A percentile compares a stretch with the other conserved stretches of the same genome.
These are phyloP conservation scores for Cryptosporidium viatorum DNA, from an alignment of 169 alveolate genomes.

Conservation along the genomic window DNA sequence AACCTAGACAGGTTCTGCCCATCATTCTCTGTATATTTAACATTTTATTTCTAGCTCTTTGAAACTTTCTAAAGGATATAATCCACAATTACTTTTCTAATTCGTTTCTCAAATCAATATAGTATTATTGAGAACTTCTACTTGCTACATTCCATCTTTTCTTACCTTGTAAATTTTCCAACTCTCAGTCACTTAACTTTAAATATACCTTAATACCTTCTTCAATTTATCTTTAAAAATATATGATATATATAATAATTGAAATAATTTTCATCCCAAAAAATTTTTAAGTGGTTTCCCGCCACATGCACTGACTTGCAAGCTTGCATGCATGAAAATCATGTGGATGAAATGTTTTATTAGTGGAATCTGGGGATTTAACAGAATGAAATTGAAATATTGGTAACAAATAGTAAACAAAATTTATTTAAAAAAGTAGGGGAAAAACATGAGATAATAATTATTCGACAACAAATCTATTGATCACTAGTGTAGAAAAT, in stretches of 20 bases:
- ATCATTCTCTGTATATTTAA: neutral
- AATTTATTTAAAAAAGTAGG: too few relatives aligned
- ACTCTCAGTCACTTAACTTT: too few relatives aligned
- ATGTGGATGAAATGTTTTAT: neutral
- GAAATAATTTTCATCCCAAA: neutral
- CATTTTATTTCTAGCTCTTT: neutral
- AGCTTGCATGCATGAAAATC: conserved; percentile 12
- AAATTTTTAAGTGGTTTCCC: neutral
- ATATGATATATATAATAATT: neutral
- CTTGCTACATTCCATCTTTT: neutral
- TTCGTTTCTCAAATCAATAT: too few relatives aligned
- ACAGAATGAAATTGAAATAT: neutral
- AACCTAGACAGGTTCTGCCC: neutral
- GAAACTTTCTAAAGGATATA: neutral
- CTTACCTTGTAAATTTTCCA: neutral
- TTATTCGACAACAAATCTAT: too few relatives aligned
- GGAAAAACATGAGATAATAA: neutral
- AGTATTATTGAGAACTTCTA: too few relatives aligned
- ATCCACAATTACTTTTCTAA: neutral
- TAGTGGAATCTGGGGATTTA: neutral
- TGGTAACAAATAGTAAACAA: too few relatives aligned
- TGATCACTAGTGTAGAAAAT: neutral
- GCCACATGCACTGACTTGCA: conserved; percentile 19
- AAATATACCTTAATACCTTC: neutral
- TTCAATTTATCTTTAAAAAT: too few relatives aligned